Evolutionary conservation across 2,329 filamentous ascomycete genomes (phyloP).

Genomic region (Nemania sp.): DNA sequence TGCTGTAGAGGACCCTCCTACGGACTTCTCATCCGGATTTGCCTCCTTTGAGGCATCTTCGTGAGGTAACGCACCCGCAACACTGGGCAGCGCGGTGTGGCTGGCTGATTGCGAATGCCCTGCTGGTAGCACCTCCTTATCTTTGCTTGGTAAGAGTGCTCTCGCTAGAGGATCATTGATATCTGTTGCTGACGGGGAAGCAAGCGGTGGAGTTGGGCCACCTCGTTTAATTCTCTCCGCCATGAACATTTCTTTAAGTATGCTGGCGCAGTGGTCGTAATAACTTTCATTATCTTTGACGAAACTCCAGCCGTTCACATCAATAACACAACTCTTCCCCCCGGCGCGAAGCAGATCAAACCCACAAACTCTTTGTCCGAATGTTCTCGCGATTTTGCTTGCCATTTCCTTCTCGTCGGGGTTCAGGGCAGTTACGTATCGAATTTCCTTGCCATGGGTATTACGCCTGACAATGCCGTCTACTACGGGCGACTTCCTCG

Average conservation of each 20-base stretch:
- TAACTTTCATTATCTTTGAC: slow-evolving; percentile 99
- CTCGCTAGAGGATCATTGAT: slow-evolving; percentile 40
- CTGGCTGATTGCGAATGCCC: slow-evolving; percentile 25
- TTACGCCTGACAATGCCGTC: slow-evolving; percentile 95
- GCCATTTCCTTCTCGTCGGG: slow-evolving; percentile 84
- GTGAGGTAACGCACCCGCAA: slow-evolving; percentile 14
- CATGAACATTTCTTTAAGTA: slow-evolving; percentile 85
- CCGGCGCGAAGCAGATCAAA: slow-evolving; percentile 90
- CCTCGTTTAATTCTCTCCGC: slow-evolving; percentile 71
- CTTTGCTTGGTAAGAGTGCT: slow-evolving; percentile 41
- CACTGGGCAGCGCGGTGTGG: slow-evolving; percentile 27
- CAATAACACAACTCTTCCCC: slow-evolving; percentile 94
- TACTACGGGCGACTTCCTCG: slow-evolving; percentile 93
- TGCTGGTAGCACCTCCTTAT: slow-evolving; percentile 42
- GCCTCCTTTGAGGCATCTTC: slow-evolving; percentile 28
- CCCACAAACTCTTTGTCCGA: slow-evolving; percentile 93
- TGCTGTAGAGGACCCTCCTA: slow-evolving; percentile 19
- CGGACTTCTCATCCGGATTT: slow-evolving; percentile 31
- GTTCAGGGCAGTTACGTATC: slow-evolving; percentile 86
- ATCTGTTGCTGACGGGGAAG: slow-evolving; percentile 52
- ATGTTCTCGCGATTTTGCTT: slow-evolving; percentile 84
- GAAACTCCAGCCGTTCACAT: slow-evolving; percentile 99
- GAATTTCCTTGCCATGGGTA: slow-evolving; percentile 94
- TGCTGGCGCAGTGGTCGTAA: slow-evolving; percentile 86
- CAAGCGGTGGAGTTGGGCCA: slow-evolving; percentile 60